Evolutionary conservation across 78 protist species (phyloP).

Genomic region (Cavenderia fasciculata): DNA sequence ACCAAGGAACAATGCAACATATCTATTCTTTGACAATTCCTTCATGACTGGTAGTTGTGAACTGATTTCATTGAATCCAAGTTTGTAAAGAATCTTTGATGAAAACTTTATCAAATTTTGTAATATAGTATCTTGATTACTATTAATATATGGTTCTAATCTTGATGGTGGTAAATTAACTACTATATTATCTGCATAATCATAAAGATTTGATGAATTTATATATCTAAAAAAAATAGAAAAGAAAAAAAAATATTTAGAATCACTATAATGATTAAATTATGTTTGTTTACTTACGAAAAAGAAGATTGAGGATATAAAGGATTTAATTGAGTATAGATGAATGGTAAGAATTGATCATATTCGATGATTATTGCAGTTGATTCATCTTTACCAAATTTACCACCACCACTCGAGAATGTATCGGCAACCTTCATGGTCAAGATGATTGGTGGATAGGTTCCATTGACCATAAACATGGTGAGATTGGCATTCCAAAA

Average conservation of each 20-base stretch:
- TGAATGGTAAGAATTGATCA: slow-evolving; percentile 19
- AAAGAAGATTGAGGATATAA: background rate
- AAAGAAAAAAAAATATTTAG: background rate
- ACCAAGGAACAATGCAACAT: slow-evolving; percentile 87
- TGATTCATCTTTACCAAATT: background rate
- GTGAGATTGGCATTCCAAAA: slow-evolving; percentile 15
- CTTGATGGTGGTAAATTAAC: slow-evolving; percentile 75
- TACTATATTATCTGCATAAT: slow-evolving; percentile 13
- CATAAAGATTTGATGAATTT: slow-evolving; percentile 1
- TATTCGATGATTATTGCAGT: slow-evolving; percentile 18
- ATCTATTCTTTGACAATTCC: slow-evolving; percentile 42
- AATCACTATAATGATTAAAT: background rate
- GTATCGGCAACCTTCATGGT: background rate
- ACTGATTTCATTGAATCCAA: slow-evolving; percentile 72
- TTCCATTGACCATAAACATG: background rate
- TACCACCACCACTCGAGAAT: background rate
- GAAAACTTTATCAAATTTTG: slow-evolving; percentile 11
- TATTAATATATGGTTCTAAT: slow-evolving; percentile 56
- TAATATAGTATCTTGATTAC: slow-evolving; percentile 36
- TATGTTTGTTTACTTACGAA: background rate
- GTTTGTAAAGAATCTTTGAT: slow-evolving; percentile 40
- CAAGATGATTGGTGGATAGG: background rate
- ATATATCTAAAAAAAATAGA: slow-evolving; percentile 3
- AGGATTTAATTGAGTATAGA: slow-evolving; percentile 48
- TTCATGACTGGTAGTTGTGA: slow-evolving; percentile 52